Conservation (phyloP, 2,329 filamentous ascomycete genomes). For the Aureobasidium pullulans region DNA sequence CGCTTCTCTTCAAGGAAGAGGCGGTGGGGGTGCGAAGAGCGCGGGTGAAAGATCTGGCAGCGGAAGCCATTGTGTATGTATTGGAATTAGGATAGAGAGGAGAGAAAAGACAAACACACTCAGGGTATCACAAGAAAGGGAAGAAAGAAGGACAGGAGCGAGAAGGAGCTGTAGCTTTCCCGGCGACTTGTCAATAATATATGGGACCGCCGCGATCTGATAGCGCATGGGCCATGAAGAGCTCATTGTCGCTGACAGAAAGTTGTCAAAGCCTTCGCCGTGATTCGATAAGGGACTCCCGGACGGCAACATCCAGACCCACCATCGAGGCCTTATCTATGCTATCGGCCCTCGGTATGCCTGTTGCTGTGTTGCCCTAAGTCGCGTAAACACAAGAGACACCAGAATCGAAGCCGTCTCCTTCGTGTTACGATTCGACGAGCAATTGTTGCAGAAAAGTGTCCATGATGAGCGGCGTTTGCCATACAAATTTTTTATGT, state of each 20-base stretch:
- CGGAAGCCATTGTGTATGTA: slow-evolving; percentile 29
- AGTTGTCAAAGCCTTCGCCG: slow-evolving; percentile 11
- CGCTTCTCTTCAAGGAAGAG: slow-evolving; percentile 50
- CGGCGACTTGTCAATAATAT: slow-evolving; percentile 10
- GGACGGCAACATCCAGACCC: slow-evolving; percentile 12
- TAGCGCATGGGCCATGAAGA: slow-evolving; percentile 6
- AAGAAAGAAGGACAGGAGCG: background rate
- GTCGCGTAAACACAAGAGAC: background rate
- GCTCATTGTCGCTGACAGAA: slow-evolving; percentile 8
- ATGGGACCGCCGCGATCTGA: slow-evolving; percentile 5
- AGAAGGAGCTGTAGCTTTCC: background rate
- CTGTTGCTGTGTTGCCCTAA: background rate
- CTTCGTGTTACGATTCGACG: background rate
- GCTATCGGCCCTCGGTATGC: slow-evolving; percentile 2
- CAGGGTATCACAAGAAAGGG: slow-evolving; percentile 12
- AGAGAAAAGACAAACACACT: background rate
- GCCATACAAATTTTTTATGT: slow-evolving; percentile 1
- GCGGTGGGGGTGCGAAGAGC: slow-evolving; percentile 35
- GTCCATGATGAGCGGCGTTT: background rate
- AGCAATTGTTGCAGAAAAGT: background rate
- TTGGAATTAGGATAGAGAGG: background rate
- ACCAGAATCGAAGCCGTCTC: too few relatives aligned
- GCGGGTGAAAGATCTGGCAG: slow-evolving; percentile 32
- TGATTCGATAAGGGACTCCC: slow-evolving; percentile 11
- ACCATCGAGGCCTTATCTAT: slow-evolving; percentile 10